Conservation (phyloP, 305 asterid genomes). For the Plantago lanceolata region DNA sequence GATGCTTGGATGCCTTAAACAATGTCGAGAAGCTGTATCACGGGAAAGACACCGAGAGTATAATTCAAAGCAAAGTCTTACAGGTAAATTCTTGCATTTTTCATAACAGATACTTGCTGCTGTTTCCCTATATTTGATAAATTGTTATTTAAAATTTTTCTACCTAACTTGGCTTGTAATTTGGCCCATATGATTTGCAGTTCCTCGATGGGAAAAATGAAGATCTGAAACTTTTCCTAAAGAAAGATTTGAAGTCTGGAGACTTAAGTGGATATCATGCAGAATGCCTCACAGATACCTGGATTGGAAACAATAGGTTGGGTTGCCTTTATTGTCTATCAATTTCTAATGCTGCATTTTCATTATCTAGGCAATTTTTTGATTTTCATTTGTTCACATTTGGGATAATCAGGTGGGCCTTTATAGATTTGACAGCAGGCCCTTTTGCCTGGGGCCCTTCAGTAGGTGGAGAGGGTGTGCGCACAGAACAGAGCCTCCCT, state of each 20-base stretch:
- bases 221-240: conserved; percentile 56
- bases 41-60: conserved; percentile 64
- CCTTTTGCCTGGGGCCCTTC: conserved; percentile 99
- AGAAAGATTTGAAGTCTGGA: conserved; percentile 76
- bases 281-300: conserved; percentile 88
- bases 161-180: conserved; percentile 1
- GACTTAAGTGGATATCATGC: conserved; percentile 74
- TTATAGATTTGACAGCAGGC: conserved; percentile 90
- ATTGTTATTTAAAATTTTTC: conserved; percentile 15
- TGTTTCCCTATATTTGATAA: conserved; percentile 12
- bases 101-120: conserved; percentile 10
- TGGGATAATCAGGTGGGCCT: conserved; percentile 79
- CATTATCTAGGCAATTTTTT: conserved; percentile 1
- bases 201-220: conserved; percentile 66
- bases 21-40: conserved; percentile 63
- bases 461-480: conserved; percentile 99
- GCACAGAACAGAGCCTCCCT: conserved; percentile 89
- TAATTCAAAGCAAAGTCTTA: conserved; percentile 82
- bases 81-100: conserved; percentile 54
- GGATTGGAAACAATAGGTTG: conserved; percentile 89
- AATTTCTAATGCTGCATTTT: background rate
- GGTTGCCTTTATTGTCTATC: conserved; percentile 5
- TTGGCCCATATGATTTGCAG: conserved; percentile 36
- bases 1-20: conserved; percentile 60
- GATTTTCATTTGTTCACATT: conserved; percentile 28